Percentiles rank a stretch among this genome's conserved stretches.
phyloP scores from a whole-genome alignment of 805 yeast species.

The Candida pseudofarinosa region DNA sequence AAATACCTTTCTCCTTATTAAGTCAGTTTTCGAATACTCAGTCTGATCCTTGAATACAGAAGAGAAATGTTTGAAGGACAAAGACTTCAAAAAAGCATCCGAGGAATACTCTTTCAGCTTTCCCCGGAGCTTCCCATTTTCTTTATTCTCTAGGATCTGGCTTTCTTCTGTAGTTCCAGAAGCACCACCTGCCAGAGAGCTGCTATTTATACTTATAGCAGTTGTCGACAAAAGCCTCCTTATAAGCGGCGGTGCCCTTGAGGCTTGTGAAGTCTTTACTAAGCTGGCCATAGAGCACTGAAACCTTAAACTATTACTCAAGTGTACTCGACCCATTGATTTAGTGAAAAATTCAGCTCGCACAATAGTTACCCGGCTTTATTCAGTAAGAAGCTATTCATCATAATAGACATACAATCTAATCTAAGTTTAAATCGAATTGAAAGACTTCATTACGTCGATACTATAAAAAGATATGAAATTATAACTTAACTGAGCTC shows the following conservation, averaged over 20 bases:
- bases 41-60: constrained; percentile 6
- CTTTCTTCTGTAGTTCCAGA: background rate
- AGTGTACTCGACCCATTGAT: too few relatives aligned
- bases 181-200: background rate
- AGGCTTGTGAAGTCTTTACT: background rate
- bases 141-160: background rate
- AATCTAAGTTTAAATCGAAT: constrained; percentile 10
- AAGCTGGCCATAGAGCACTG: background rate
- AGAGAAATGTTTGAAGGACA: constrained; percentile 11
- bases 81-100: constrained; percentile 8
- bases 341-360: background rate
- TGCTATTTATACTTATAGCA: background rate
- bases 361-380: background rate
- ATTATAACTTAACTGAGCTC: constrained; percentile 6
- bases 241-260: background rate
- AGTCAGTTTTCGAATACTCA: constrained; percentile 4
- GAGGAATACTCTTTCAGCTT: constrained; percentile 2
- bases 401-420: too few relatives aligned
- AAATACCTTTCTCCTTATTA: constrained; percentile 12
- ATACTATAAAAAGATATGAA: background rate
- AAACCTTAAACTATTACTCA: too few relatives aligned
- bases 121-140: background rate
- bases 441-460: constrained; percentile 4
- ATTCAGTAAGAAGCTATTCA: too few relatives aligned
- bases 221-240: background rate